Percentiles rank a stretch among this genome's conserved stretches.
These are phyloP conservation scores for Papilionanthe hybrid DNA, from an alignment of 116 monocot genomes.

Conservation along the genomic window DNA sequence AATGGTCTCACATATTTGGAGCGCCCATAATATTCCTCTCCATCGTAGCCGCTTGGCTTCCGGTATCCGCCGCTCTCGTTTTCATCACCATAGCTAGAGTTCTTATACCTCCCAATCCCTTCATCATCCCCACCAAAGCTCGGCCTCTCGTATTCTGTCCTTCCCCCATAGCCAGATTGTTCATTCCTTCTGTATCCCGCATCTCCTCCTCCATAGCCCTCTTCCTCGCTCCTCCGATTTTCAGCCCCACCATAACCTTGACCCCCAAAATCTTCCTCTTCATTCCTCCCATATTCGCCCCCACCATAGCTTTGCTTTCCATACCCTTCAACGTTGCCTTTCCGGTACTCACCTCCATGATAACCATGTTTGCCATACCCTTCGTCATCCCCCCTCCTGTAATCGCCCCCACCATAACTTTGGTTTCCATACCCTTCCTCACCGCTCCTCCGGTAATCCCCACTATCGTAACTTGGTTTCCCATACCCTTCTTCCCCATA, in stretches of 20 bases:
- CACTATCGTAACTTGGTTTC: slow-evolving; percentile 8
- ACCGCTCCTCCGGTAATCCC: not conserved
- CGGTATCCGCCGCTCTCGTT: not conserved
- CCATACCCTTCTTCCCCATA: slow-evolving; percentile 4
- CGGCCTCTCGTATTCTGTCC: slow-evolving; percentile 6
- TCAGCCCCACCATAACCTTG: slow-evolving; percentile 9
- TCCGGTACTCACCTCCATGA: slow-evolving; percentile 5
- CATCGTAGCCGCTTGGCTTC: slow-evolving; percentile 8
- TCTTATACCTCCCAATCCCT: slow-evolving; percentile 2
- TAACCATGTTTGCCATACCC: not conserved
- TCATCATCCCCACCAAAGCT: slow-evolving; percentile 20
- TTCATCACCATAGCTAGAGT: slow-evolving; percentile 6
- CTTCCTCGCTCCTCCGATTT: not conserved
- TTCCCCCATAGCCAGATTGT: slow-evolving; percentile 1
- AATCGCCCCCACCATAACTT: slow-evolving; percentile 6
- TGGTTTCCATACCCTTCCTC: slow-evolving; percentile 11
- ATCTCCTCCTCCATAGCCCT: slow-evolving; percentile 11
- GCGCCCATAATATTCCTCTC: slow-evolving; percentile 11
- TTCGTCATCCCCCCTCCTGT: slow-evolving; percentile 6
- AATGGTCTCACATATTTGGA: slow-evolving; percentile 30
- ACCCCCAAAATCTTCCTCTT: slow-evolving; percentile 3
- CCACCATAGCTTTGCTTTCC: slow-evolving; percentile 7
- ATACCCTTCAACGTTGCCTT: slow-evolving; percentile 4
- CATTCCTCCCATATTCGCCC: not conserved
- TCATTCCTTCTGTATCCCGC: not conserved